Evolutionary conservation across 192 early-diverging fungal species (phyloP).

Genomic region (Coemansia sp.): DNA sequence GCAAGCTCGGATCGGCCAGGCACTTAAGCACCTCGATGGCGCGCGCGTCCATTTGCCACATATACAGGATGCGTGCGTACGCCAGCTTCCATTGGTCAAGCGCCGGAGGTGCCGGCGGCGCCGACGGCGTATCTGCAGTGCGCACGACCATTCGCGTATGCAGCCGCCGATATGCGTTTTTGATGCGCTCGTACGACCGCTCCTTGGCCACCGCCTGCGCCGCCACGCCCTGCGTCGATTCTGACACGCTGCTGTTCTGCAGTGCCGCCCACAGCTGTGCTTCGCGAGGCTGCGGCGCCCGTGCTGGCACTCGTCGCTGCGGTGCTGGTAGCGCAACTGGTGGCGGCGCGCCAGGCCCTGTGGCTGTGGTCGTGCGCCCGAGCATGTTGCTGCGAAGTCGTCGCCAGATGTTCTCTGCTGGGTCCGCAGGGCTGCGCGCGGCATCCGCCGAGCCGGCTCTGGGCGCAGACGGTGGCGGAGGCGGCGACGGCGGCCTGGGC

Average conservation of each 20-base stretch:
- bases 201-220: conserved; percentile 24
- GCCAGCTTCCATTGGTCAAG: conserved; percentile 51
- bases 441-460: conserved; percentile 1
- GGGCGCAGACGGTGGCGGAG: background rate
- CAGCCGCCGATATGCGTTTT: conserved; percentile 19
- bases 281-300: background rate
- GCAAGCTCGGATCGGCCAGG: conserved; percentile 25
- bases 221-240: conserved; percentile 10
- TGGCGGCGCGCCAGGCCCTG: background rate
- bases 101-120: conserved; percentile 12
- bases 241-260: background rate
- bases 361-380: conserved; percentile 31
- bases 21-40: conserved; percentile 49
- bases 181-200: conserved; percentile 24
- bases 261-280: conserved; percentile 10
- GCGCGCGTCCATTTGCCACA: conserved; percentile 42
- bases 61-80: conserved; percentile 45
- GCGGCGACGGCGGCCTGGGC: conserved; percentile 14
- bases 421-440: conserved; percentile 12
- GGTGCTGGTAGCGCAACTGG: background rate
- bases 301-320: background rate
- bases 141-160: conserved; percentile 23
- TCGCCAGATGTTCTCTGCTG: conserved; percentile 40
- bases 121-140: background rate
- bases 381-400: conserved; percentile 48